Evolutionary conservation across 2,329 filamentous ascomycete species (phyloP).

Genomic region (Samsoniella hepiali): DNA sequence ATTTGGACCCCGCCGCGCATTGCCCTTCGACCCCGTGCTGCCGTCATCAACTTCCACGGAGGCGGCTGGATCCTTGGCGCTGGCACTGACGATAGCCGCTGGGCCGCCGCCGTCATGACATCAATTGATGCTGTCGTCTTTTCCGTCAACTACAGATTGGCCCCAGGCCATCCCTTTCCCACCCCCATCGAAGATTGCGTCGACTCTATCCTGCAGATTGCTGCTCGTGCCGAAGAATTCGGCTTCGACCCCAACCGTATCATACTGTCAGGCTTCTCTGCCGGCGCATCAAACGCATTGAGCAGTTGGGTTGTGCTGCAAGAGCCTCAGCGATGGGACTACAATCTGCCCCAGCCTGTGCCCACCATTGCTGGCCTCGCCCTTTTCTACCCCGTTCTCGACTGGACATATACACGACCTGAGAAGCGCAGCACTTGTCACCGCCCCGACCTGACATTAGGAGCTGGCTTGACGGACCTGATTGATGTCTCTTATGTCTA

Average conservation of each 20-base stretch:
- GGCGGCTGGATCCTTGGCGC: slow-evolving; percentile 64
- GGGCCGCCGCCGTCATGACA: slow-evolving; percentile 52
- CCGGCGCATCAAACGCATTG: slow-evolving; percentile 56
- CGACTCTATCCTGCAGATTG: slow-evolving; percentile 61
- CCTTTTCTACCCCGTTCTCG: slow-evolving; percentile 61
- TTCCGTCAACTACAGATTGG: slow-evolving; percentile 65
- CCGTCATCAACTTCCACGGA: slow-evolving; percentile 64
- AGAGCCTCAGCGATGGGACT: slow-evolving; percentile 40
- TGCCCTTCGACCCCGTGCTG: slow-evolving; percentile 41
- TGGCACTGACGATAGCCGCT: slow-evolving; percentile 61
- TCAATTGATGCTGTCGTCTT: slow-evolving; percentile 57
- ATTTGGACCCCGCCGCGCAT: slow-evolving; percentile 41
- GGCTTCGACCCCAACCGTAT: slow-evolving; percentile 55
- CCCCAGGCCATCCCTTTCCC: slow-evolving; percentile 62
- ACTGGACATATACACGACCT: slow-evolving; percentile 56
- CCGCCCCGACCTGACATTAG: slow-evolving; percentile 56
- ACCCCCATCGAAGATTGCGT: slow-evolving; percentile 63
- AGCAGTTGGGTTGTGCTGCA: slow-evolving; percentile 46
- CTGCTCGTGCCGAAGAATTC: slow-evolving; percentile 53
- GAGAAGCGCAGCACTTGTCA: slow-evolving; percentile 53
- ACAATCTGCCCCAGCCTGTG: slow-evolving; percentile 36
- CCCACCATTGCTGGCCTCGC: slow-evolving; percentile 50
- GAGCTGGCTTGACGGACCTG: slow-evolving; percentile 56
- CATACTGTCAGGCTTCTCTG: slow-evolving; percentile 61
- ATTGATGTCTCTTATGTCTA: slow-evolving; percentile 62